Conservation (phyloP, 2,329 filamentous ascomycete genomes). For the Trichoderma sp. region DNA sequence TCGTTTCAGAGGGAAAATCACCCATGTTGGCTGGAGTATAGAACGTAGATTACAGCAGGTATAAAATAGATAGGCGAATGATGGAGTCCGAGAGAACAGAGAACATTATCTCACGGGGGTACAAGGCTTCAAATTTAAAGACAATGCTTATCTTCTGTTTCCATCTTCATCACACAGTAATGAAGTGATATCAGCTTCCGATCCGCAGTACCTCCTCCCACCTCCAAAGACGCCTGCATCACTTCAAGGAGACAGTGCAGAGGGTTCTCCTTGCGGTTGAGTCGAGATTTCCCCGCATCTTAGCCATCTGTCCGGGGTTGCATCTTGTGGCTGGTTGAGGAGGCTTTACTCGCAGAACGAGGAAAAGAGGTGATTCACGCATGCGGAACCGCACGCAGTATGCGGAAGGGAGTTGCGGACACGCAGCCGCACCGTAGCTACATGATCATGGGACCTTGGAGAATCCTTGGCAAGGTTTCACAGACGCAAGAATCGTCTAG, state of each 20-base stretch:
- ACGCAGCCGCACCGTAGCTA: not conserved
- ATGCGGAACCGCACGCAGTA: not conserved
- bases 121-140: not conserved
- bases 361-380: not conserved
- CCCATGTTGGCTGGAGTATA: constrained; percentile 6
- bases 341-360: not conserved
- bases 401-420: not conserved
- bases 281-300: not conserved
- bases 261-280: no score
- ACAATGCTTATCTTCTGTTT: not conserved
- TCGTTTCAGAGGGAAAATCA: constrained; percentile 28
- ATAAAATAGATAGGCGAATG: not conserved
- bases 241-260: not conserved
- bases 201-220: not conserved
- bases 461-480: not conserved
- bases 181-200: not conserved
- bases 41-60: not conserved
- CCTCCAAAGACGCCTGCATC: not conserved
- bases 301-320: not conserved
- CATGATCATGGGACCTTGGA: not conserved
- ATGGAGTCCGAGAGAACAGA: no score
- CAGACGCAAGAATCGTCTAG: not conserved
- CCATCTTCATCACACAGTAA: not conserved
- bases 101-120: no score
- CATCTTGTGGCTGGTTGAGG: not conserved